Base-by-base conservation (phyloP, 2,329 filamentous ascomycete genomes). In the Nemania sp. region DNA sequence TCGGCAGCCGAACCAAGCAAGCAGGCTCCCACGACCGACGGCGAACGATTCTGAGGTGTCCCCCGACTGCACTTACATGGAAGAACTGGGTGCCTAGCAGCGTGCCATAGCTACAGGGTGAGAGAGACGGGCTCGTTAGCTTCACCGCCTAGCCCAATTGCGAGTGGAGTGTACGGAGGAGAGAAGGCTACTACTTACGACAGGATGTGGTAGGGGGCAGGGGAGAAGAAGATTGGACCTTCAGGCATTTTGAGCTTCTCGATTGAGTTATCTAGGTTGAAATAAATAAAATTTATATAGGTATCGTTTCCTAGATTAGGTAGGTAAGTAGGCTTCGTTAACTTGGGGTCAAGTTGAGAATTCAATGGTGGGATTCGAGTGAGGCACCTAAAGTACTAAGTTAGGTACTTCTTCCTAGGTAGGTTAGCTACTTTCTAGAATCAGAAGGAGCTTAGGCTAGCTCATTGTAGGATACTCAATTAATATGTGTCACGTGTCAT, bases 61-160 rank as follows among this genome's bases (percentile, higher is more conserved):
- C 35, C 18, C 20, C 9, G 15, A 34, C 17, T 47, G 48, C 29
- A 46, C 76, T 74, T 77, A 90, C 88, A 75, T 98, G 92, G 77
- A 92, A 98, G 75, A 97, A 83, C 40, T 92, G 90, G 29, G 89
- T 89, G 65, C 95, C 95, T 13, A 98, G 81, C 51, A 98, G 84
- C 18, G 91, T 92, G 67, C 92, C 92, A 78, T 96, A 97, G 73
- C 91, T 95, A 68, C 48, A 15, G 43, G 29, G 48, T 40, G 40
- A 54, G 42, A 47, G 32, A n/a, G n/a, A n/a, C n/a, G n/a, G n/a
- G n/a, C n/a, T 54, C 13, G 48, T 60, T 57, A 60, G 57, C 42
- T 34, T 46, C 45, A 34, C 47, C 18, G 53, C 48, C 62, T 73
- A 64, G 73, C 69, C 61, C 17, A 49, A 20, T 49, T 48, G 20